A percentile compares a stretch with the other conserved stretches of the same genome.
Evolutionary conservation across 1,284 basidiomycete genomes (phyloP).

Genomic region (Irpex lacteus): DNA sequence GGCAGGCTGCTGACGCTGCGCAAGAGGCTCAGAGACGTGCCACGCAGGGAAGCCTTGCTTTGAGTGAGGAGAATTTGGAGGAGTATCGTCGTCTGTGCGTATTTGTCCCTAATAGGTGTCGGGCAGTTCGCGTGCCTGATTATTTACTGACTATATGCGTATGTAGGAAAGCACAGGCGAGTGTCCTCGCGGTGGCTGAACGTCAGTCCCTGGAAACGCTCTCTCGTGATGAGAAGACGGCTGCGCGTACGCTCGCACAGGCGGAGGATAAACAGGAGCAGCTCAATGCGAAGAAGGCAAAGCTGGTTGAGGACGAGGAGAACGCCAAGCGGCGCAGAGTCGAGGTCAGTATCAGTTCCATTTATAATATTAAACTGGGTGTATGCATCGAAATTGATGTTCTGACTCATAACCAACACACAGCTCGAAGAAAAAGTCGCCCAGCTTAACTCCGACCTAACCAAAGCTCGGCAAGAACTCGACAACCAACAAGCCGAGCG

Average conservation of each 20-base stretch:
- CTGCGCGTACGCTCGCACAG: constrained; percentile 64
- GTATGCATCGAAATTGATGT: constrained; percentile 4
- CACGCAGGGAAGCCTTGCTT: constrained; percentile 71
- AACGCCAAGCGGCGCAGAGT: constrained; percentile 54
- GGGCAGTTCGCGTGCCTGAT: neutral
- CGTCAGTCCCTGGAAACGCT: constrained; percentile 84
- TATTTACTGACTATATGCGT: constrained; percentile 1
- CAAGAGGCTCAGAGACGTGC: constrained; percentile 78
- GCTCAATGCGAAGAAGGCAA: constrained; percentile 57
- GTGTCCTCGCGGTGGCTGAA: constrained; percentile 79
- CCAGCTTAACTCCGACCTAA: constrained; percentile 53
- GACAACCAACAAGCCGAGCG: constrained; percentile 76
- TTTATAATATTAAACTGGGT: neutral
- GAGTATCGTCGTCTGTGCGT: constrained; percentile 85
- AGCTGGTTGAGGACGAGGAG: constrained; percentile 60
- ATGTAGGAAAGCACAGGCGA: constrained; percentile 73
- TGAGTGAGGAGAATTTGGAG: constrained; percentile 82
- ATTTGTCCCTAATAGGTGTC: neutral
- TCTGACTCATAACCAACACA: constrained; percentile 1
- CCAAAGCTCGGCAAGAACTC: constrained; percentile 64
- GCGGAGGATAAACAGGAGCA: constrained; percentile 69
- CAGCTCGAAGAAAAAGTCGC: constrained; percentile 64
- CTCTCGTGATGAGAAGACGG: constrained; percentile 80
- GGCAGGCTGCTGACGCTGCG: constrained; percentile 72
- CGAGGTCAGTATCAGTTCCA: constrained; percentile 42